Percentiles rank a stretch among this genome's conserved stretches.
Conservation (phyloP, 1,139 yeast genomes). For the Lizanozyma gosingica region DNA sequence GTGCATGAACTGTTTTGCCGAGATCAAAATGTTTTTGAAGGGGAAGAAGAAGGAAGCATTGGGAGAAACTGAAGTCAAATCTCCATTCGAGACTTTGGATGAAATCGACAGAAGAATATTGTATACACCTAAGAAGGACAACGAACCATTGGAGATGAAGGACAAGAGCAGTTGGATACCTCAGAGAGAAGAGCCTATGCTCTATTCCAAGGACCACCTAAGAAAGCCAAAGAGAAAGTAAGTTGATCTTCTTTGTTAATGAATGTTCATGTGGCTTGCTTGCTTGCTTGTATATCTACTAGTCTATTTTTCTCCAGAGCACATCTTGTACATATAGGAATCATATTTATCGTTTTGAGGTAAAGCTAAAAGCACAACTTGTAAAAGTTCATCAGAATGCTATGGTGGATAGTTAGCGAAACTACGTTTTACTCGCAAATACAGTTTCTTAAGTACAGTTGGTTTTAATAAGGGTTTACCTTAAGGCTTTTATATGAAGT, state of each 20-base stretch:
- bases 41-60: constrained; percentile 36
- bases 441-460: no score
- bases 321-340: not conserved
- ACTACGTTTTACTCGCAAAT: no score
- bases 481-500: no score
- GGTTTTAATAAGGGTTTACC: no score
- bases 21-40: constrained; percentile 66
- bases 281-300: no score
- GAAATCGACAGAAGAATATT: constrained; percentile 56
- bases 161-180: not conserved
- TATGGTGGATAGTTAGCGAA: no score
- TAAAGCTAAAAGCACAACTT: no score
- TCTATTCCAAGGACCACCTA: not conserved
- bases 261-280: no score
- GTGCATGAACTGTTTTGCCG: constrained; percentile 88
- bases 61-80: constrained; percentile 7
- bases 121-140: constrained; percentile 57
- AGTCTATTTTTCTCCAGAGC: not conserved
- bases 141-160: not conserved
- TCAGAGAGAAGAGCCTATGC: not conserved
- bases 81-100: constrained; percentile 37
- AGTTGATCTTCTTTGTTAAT: no score
- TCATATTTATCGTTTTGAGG: not conserved
- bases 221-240: not conserved
- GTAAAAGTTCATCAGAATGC: no score